Evolutionary conservation across 2,329 filamentous ascomycete species (phyloP).

Genomic region (Mycosphaerella sp.): DNA sequence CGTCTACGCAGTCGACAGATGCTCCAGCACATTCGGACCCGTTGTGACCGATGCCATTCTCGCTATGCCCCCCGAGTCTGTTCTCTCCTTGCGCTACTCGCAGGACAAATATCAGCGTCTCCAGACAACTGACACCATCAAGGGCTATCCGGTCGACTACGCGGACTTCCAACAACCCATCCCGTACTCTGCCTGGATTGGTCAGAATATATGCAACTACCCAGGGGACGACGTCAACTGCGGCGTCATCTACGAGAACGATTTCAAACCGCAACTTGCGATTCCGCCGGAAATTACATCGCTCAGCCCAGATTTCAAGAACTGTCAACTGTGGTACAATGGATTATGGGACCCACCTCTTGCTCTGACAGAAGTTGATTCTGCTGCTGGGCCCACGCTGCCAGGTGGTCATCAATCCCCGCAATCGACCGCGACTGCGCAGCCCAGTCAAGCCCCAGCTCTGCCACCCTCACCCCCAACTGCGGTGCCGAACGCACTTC

Average conservation of each 20-base stretch:
- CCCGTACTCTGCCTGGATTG: constrained; percentile 29
- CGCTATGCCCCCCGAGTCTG: constrained; percentile 27
- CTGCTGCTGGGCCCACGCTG: constrained; percentile 16
- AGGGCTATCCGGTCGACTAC: constrained; percentile 28
- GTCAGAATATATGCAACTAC: constrained; percentile 20
- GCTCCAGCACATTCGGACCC: constrained; percentile 20
- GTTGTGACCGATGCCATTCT: constrained; percentile 24
- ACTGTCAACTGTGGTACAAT: constrained; percentile 28
- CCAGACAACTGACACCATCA: constrained; percentile 20
- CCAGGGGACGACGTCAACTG: constrained; percentile 13
- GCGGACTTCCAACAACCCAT: constrained; percentile 29
- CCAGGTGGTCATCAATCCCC: neutral
- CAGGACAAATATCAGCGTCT: constrained; percentile 27
- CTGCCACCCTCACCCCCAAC: no score
- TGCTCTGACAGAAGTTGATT: constrained; percentile 17
- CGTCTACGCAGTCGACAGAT: constrained; percentile 27
- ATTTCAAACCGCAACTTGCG: constrained; percentile 25
- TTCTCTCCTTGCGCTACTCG: constrained; percentile 28
- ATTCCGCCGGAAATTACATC: constrained; percentile 28
- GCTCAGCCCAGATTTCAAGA: constrained; percentile 23
- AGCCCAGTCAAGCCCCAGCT: constrained; percentile 9
- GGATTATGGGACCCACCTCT: constrained; percentile 30
- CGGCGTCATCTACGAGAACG: constrained; percentile 25
- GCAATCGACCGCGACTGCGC: constrained; percentile 9
- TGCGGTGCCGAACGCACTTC: no score